Evolutionary conservation across 192 early-diverging fungal species (phyloP), one percentile per base, ranked within the genome.

Genomic region (Coemansia sp.): DNA sequence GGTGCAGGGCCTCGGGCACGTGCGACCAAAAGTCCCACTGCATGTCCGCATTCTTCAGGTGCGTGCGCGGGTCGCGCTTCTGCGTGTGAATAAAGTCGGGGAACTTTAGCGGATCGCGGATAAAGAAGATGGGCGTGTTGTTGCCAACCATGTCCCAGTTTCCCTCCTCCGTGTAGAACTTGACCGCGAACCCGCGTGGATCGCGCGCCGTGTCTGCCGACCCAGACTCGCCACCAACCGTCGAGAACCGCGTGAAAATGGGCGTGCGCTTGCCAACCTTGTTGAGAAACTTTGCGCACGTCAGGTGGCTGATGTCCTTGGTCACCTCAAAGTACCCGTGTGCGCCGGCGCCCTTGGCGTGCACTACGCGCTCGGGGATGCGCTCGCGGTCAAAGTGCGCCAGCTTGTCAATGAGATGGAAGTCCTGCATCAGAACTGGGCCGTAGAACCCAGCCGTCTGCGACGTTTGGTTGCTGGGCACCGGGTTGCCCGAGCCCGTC

Each of bases 81-180:
- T 89, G 86, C 26, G 88, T 87, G 61, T 89, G 87, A 55, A 92
- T 87, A 67, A 90, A 84, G 65, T 88, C 88, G 21, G 90, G 90
- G 79, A 86, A 90, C 76, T 88, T 87, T 60, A 83, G 54, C 11
- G 86, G 83, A 65, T 90, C 88, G 37, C 86, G 85, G 61, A 91
- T 83, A 63, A 89, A 90, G 77, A 91, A 91, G 47, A 88, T 80
- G 10, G 89, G 89, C 30, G 82, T 90, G 82, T 90, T 90, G 80
- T 90, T 88, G 56, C 88, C 88, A 22, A 91, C 90, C 82, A 90
- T 84, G 64, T 91, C 88, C 85, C 84, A 91, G 78, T 86, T 91
- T 57, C 85, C 83, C 64, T 92, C 90, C 61, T 90, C 88, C 21
- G 90, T 92, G 74, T 90, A 92, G 78, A 90, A 89, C 81, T 90